Evolutionary conservation across 2,329 filamentous ascomycete genomes (phyloP), one percentile per base, ranked within the genome.

Genomic region (Penicillium sp.): DNA sequence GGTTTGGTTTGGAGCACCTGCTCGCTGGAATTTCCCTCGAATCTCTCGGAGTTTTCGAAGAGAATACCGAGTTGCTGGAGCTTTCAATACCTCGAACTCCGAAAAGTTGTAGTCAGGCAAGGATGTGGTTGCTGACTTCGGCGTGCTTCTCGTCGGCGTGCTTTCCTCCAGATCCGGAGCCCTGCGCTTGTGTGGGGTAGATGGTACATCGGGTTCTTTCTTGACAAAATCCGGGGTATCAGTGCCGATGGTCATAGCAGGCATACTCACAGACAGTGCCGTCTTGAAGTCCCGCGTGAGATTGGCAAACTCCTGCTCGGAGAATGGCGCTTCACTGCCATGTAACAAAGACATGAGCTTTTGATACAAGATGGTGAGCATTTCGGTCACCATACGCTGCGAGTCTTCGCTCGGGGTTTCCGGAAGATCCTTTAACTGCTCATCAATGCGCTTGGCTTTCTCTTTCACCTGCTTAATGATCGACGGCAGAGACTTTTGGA

Each of bases 341-440:
- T 7, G 85, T 80, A 18, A 81, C 76, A 5, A 90, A 72, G 1
- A 85, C 76, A 81, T 77, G 1, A 91, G 77, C 0, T 77, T 67
- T 0, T 77, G 73, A 0, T 83, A 80, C 56, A 93, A 87, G 0
- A 75, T 75, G 11, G 78, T 76, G 0, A 93, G 68, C 10, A 84
- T 83, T 2, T 81, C 80, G 18, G 81, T 81, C 0, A 95, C 80
- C 9, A 86, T 83, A 0, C 86, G 77, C n/a, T 86, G 81, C 0
- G 91, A 83, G 39, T 91, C 90, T 0, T 77, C 72, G 0, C 72
- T 72, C 0, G 88, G 87, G 0, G 90, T 81, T 33, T 90, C 87
- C 0, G 89, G 89, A 0, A 92, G 79, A 0, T 72, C 74, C 0
- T 68, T 59, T 0, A 95, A 78, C 52, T 88, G 75, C 0, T 66